Conservation (phyloP, 371 early-diverging fungal species). For the Rhizopus microsporus region DNA sequence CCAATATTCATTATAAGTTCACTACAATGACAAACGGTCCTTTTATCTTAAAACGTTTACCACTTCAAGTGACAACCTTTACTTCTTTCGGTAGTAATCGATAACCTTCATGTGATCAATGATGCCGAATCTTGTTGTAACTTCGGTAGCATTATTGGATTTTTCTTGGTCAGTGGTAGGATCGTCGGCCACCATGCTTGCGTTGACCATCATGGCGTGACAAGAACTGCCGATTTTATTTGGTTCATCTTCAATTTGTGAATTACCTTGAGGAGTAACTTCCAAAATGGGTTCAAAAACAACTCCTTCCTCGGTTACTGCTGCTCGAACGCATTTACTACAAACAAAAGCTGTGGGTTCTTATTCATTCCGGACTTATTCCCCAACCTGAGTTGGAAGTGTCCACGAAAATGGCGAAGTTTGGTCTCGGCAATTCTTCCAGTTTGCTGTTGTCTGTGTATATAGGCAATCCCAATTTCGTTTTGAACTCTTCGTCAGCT, state of each 20-base stretch:
- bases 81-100: background rate
- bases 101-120: slow-evolving; percentile 2
- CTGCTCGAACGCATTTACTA: background rate
- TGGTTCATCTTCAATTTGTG: background rate
- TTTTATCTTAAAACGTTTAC: background rate
- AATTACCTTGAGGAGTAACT: slow-evolving; percentile 8
- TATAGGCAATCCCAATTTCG: too few species aligned
- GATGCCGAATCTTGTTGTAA: too few species aligned
- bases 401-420: slow-evolving; percentile 8
- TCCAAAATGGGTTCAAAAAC: slow-evolving; percentile 11
- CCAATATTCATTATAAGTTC: background rate
- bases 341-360: slow-evolving; percentile 7
- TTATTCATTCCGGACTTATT: slow-evolving; percentile 2
- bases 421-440: slow-evolving; percentile 1
- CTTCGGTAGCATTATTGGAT: too few species aligned
- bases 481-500: background rate
- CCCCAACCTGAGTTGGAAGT: slow-evolving; percentile 17
- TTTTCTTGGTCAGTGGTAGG: background rate
- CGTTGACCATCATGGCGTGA: slow-evolving; percentile 9
- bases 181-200: slow-evolving; percentile 14
- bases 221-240: slow-evolving; percentile 5
- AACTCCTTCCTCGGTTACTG: slow-evolving; percentile 5
- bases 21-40: background rate
- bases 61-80: background rate
- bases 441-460: background rate